Percentiles rank a stretch among this genome's conserved stretches.
phyloP scores from a whole-genome alignment of 2,329 filamentous ascomycete genomes.

The Penicillium polonicum region DNA sequence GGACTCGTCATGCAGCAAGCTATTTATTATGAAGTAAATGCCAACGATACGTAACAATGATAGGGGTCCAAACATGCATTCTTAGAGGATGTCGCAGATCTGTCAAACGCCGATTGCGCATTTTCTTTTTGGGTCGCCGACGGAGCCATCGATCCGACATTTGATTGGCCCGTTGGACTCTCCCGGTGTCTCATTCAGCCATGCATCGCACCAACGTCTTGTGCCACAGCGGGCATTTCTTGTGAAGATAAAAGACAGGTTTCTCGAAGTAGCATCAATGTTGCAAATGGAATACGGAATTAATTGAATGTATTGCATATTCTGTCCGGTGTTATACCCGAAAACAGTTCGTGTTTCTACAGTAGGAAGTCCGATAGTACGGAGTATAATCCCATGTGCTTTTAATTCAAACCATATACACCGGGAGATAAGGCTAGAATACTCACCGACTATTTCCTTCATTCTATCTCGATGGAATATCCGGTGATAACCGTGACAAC shows the following conservation, averaged over 20 bases:
- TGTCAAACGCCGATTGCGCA: conserved; percentile 4
- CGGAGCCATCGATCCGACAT: background rate
- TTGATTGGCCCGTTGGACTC: conserved; percentile 1
- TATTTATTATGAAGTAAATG: background rate
- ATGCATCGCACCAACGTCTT: background rate
- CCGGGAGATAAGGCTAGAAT: background rate
- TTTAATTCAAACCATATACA: background rate
- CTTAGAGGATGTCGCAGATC: background rate
- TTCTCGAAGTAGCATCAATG: background rate
- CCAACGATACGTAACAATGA: background rate
- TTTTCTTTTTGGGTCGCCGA: conserved; percentile 3
- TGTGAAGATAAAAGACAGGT: background rate
- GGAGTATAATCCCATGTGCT: background rate
- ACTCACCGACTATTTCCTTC: conserved; percentile 9
- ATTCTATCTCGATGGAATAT: background rate
- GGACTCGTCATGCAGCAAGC: background rate
- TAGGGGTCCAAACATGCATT: background rate
- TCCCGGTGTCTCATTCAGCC: background rate
- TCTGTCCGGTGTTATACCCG: background rate
- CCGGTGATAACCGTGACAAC: conserved; percentile 2
- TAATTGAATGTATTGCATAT: background rate
- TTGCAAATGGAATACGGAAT: background rate
- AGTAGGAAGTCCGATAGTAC: background rate
- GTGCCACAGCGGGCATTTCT: background rate
- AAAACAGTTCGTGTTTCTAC: background rate